phyloP scores from a whole-genome alignment of 108 stramenopile species.

The Nitzschia palea region DNA sequence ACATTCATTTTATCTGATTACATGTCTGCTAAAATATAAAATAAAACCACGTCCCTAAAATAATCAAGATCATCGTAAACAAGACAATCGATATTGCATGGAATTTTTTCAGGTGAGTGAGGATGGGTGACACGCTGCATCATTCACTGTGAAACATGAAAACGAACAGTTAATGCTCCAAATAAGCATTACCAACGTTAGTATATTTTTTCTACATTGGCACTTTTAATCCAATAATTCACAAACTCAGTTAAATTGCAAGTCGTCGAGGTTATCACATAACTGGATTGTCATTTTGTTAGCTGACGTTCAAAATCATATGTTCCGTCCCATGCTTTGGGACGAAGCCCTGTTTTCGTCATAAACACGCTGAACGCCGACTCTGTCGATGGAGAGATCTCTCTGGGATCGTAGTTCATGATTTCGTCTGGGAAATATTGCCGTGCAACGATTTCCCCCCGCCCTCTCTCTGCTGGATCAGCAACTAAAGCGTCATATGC shows the following conservation, averaged over 20 bases:
- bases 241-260: no score
- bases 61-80: neutral
- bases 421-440: constrained; percentile 85
- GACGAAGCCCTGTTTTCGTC: constrained; percentile 5
- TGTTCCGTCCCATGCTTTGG: constrained; percentile 23
- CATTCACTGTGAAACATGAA: no score
- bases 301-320: neutral
- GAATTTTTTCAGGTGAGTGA: no score
- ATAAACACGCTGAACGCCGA: constrained; percentile 30
- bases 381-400: neutral
- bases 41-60: neutral
- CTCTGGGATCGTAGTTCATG: constrained; percentile 73
- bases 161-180: neutral
- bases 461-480: constrained; percentile 73
- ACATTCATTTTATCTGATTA: no score
- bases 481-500: constrained; percentile 89
- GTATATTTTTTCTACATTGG: neutral
- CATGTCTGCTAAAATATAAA: no score
- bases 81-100: neutral
- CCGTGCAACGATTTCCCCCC: constrained; percentile 60
- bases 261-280: neutral
- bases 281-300: neutral
- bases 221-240: neutral
- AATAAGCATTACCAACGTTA: neutral
- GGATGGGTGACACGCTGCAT: no score